Base-by-base conservation (phyloP, 495 filamentous ascomycete species). In the Podospora anserina region DNA sequence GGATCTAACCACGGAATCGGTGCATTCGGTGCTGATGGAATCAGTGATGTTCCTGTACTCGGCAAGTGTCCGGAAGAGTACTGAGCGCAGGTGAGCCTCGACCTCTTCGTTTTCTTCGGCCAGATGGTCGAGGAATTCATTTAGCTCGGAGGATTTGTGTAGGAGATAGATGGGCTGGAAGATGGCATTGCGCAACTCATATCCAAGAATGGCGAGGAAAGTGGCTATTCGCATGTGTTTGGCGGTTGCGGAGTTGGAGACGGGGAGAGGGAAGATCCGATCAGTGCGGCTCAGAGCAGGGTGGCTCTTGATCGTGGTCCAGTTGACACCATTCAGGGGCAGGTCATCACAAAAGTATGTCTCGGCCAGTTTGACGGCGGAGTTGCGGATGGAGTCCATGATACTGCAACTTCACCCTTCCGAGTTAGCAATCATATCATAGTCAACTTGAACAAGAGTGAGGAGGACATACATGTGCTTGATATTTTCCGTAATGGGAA, bases 191-290 rank as follows among this genome's bases (percentile, higher is more conserved):
- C 7, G 5, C 0, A 76, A 23, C 18, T 73, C 72, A 0, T 34
- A 9, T 0, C 58, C 58, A 3, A 77, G 16, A 11, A 75, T 57
- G 5, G 67, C 44, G 2, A 77, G 56, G 7, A 72, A 66, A 15
- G 70, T 57, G 1, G 67, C 70, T n/a, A 65, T 59, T 9, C 76
- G 69, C 76, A 77, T 75, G 23, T 73, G 68, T 34, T 70, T 76
- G 0, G 72, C 76, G 4, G 49, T 20, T 0, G n/a, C 19, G 5
- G 63, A 60, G 61, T 76, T 73, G 11, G 66, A 69, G 4, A 63
- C 13, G 0, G 69, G 71, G 0, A 77, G 34, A 0, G 76, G 74
- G 11, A 77, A 2, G 7, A 49, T 49, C 9, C 9, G 13, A 11
- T 49, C 39, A 3, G 39, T 70, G 5, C 26, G 20, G 5, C 13